Base-by-base conservation (phyloP, 139 green algal species). In the Coelastrella sp. region DNA sequence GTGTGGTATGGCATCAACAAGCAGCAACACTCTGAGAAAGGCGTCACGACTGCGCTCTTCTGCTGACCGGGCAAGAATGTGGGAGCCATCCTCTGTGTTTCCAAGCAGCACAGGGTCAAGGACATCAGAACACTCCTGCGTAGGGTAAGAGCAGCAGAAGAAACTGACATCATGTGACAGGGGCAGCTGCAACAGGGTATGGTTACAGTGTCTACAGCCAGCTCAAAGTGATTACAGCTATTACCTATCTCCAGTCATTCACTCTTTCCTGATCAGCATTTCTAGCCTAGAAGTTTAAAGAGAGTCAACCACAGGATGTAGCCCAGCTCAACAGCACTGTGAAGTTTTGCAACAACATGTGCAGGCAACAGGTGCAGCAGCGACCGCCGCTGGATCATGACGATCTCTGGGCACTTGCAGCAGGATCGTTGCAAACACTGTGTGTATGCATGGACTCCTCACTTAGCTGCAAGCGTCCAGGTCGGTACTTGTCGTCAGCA, bases 1-100 rank as follows among this genome's bases (percentile, higher is more conserved):
- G 74, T 82, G 57, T 11, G 74, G 74, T 59, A 82, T 59, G 7
- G 74, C n/a, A 48, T 82, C 74, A 21, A 82, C 48, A 27, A 82
- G 74, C 48, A 45, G 48, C 74, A 82, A 41, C 74, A 82, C 74
- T 2, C 35, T 57, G 30, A 82, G 17, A 25, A 82, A 82, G 0
- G 51, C 50, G 51, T 68, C 74, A 34, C 50, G 48, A 15, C 41
- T 67, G 50, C 74, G 74, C 53, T 82, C 74, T 34, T 68, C 74
- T 25, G 74, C 74, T 17, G 19, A 35, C 15, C 72, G n/a, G 2
- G 17, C 41, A 41, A 48, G 43, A 34, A 40, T 27, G 3, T 17
- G 23, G 4, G 23, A 21, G 5, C 30, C 23, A 23, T 37, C 40
- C 35, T 21, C 15, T 19, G 34, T 40, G 9, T 27, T 30, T 17